Base-by-base conservation (phyloP, 306 rosid species). In the Quercus suber region DNA sequence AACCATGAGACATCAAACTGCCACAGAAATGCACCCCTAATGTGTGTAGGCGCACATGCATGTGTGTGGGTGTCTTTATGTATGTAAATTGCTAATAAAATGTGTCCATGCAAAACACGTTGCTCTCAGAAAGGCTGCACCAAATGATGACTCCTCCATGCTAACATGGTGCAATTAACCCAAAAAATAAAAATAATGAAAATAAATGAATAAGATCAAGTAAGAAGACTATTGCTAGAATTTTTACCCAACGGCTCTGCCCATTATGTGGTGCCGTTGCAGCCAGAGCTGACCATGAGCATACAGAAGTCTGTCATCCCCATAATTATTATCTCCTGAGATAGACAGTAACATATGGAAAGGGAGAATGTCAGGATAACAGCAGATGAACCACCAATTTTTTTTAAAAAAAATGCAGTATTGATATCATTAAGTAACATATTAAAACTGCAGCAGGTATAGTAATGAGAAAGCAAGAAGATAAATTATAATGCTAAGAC, bases 251-350 rank as follows among this genome's bases (percentile, higher is more conserved):
- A 92, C 91, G 31, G 98, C 98, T 92, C 96, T 90, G 20, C 98
- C 98, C 97, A 94, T 94, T 71, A 94, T 92, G 80, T 94, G 98
- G 82, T 92, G 98, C 73, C 93, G 81, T 58, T 90, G 90, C 56
- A 94, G 92, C 98, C 98, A 94, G 63, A 90, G 92, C 82, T 94
- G 98, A 81, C 97, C 98, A 3, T 90, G 89, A 78, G 96, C 97
- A 84, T 94, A 94, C 80, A 94, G 86, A 31, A 94, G 91, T 82
- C 98, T 86, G 84, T 94, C 98, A 83, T 94, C 98, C 69, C 90
- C 96, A 28, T 90, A 84, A 75, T 94, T 94, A 83, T 90, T 92
- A 84, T 94, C 98, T 64, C 98, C 98, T 94, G 89, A 85, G 73
- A 68, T 80, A 81, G 23, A 75, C 23, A 73, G 70, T 59, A 45